These are phyloP conservation scores for Alnus rubra DNA, from an alignment of 306 rosid species.

Conservation along the genomic window DNA sequence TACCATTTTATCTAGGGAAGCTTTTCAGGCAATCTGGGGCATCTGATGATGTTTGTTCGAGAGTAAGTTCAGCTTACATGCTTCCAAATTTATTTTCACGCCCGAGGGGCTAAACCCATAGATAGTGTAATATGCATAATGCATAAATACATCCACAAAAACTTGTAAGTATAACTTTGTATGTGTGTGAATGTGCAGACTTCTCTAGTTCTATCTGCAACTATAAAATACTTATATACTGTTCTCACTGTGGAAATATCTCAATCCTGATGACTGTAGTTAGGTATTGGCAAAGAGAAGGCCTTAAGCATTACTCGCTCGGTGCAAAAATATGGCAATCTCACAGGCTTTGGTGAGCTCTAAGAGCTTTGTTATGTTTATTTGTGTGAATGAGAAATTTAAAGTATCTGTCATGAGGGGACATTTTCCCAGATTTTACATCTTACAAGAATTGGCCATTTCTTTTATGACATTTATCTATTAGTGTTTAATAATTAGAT, in stretches of 20 bases:
- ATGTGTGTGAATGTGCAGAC: neutral
- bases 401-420: neutral
- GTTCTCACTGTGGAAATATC: conserved; percentile 11
- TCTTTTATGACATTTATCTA: neutral
- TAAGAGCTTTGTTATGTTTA: conserved; percentile 11
- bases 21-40: conserved; percentile 56
- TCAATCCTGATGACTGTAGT: conserved; percentile 36
- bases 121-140: neutral
- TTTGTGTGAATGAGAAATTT: neutral
- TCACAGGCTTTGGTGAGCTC: conserved; percentile 64
- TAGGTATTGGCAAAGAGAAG: conserved; percentile 66
- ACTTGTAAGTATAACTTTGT: neutral
- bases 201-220: neutral
- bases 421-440: neutral
- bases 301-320: conserved; percentile 42
- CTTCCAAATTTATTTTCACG: neutral
- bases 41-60: conserved; percentile 52
- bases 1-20: conserved; percentile 68
- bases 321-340: conserved; percentile 66
- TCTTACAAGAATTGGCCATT: neutral
- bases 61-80: conserved; percentile 41
- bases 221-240: neutral
- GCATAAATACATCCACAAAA: neutral
- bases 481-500: neutral
- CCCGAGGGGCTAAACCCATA: neutral